Evolutionary conservation across 1,284 basidiomycete species (phyloP).

Genomic region (Mrakiaceae sp.): DNA sequence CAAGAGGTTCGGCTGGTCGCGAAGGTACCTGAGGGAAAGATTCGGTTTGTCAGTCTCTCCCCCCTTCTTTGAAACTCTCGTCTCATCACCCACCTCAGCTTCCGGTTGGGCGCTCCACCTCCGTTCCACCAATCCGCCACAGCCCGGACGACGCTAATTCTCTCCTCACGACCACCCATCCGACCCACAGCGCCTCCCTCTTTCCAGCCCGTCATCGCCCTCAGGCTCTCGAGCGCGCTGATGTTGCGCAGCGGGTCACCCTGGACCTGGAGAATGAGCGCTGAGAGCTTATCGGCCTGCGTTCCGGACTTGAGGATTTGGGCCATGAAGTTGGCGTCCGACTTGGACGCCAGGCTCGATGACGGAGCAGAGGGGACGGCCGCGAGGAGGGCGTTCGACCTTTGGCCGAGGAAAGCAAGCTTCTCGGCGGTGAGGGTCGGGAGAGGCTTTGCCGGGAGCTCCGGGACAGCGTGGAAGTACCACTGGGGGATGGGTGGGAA

Average conservation of each 20-base stretch:
- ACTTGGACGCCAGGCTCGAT: conserved; percentile 38
- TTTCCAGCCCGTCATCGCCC: conserved; percentile 72
- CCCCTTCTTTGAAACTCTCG: not conserved
- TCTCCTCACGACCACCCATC: conserved; percentile 64
- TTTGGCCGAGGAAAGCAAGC: conserved; percentile 41
- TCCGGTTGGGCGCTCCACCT: conserved; percentile 66
- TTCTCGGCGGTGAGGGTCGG: conserved; percentile 38
- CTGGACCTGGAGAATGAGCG: conserved; percentile 81
- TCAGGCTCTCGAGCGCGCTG: conserved; percentile 63
- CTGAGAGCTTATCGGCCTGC: conserved; percentile 84
- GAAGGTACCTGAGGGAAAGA: conserved; percentile 57
- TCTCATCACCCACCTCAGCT: conserved; percentile 54
- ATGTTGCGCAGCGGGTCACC: conserved; percentile 83
- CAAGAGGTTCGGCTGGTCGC: conserved; percentile 66
- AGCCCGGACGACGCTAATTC: conserved; percentile 76
- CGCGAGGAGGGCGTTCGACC: conserved; percentile 45
- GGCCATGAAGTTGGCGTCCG: conserved; percentile 68
- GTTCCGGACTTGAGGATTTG: conserved; percentile 80
- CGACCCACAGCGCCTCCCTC: conserved; percentile 28
- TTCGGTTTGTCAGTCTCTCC: too few relatives aligned
- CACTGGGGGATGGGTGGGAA: conserved; percentile 49
- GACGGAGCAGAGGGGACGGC: conserved; percentile 40
- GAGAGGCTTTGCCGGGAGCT: conserved; percentile 22
- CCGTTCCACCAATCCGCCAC: conserved; percentile 96
- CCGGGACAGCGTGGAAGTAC: conserved; percentile 40